Evolutionary conservation across 2,329 filamentous ascomycete species (phyloP), one percentile per base, ranked within the genome.

Genomic region (Diplodia sapinea): DNA sequence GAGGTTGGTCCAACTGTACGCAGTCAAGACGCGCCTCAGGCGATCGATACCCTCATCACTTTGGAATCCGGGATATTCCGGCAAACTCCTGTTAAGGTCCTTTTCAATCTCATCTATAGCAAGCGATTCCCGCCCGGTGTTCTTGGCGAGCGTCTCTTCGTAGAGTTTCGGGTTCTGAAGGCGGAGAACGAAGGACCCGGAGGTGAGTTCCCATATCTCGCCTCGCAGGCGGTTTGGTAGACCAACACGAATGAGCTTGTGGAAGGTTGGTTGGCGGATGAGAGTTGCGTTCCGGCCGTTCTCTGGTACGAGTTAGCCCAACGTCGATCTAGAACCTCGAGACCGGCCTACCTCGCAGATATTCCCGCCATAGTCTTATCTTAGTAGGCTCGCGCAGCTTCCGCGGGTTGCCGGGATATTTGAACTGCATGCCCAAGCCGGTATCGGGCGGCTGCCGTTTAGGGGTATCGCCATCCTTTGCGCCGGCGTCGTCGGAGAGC

Each of bases 71-170:
- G 95, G 93, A 77, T 99, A 99, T 79, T 99, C 95, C 1, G 95
- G 95, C 72, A 99, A 82, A 83, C 94, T 97, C 72, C 95, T 89
- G 79, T 99, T 99, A 61, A 99, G 82, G 76, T 99, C 95, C 79
- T 99, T 99, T 77, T 99, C 95, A 71, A 99, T 99, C 83, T 99
- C 95, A 77, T 99, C 95, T 73, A 98, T 98, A 54, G 95, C 95
- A 69, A 99, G 85, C 12, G 94, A 98, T 72, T 96, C 92, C 75
- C 90, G 87, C 8, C 95, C 95, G 7, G 90, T 87, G 73, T 90
- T 94, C 75, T 95, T 94, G 63, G 87, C 84, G 54, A 99, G 82
- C 0, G 94, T 98, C 68, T 99, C 92, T 54, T 86, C 82, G 75
- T 94, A 99, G 5, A 94, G 82, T 12, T 88, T 91, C 1, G 95